phyloP scores from a whole-genome alignment of 1,139 yeast species.

The Saccharomyces pastorianus region DNA sequence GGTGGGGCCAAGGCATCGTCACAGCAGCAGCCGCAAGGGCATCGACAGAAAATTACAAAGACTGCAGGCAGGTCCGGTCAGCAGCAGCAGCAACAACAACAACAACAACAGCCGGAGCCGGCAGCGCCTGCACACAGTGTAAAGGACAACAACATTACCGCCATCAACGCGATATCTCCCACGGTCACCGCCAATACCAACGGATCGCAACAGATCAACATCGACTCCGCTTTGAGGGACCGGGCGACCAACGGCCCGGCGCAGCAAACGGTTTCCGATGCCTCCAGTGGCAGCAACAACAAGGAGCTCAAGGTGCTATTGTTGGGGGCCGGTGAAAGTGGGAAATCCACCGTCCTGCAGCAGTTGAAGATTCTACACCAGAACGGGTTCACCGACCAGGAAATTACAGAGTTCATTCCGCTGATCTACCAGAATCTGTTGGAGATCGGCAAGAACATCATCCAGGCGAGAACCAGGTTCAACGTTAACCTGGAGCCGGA shows the following conservation, averaged over 20 bases:
- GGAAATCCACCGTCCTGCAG: constrained; percentile 71
- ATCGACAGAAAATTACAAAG: neutral
- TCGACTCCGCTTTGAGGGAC: neutral
- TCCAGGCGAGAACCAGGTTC: constrained; percentile 35
- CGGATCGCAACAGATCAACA: constrained; percentile 6
- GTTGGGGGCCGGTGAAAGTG: constrained; percentile 74
- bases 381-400: constrained; percentile 58
- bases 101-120: constrained; percentile 13
- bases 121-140: too few species aligned
- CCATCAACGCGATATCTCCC: constrained; percentile 3
- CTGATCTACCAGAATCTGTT: constrained; percentile 62
- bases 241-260: neutral
- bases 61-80: neutral
- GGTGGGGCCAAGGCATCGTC: neutral
- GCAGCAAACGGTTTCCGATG: neutral
- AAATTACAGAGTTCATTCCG: constrained; percentile 56
- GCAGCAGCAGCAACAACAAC: neutral
- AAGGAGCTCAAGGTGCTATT: constrained; percentile 55
- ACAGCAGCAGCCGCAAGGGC: neutral
- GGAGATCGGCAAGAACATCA: constrained; percentile 55
- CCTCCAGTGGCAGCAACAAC: constrained; percentile 4
- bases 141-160: constrained; percentile 3
- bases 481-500: constrained; percentile 11
- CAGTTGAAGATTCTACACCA: constrained; percentile 70
- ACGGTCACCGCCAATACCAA: constrained; percentile 2